Evolutionary conservation across 2,329 filamentous ascomycete species (phyloP).

Genomic region (Chaetomium sp.): DNA sequence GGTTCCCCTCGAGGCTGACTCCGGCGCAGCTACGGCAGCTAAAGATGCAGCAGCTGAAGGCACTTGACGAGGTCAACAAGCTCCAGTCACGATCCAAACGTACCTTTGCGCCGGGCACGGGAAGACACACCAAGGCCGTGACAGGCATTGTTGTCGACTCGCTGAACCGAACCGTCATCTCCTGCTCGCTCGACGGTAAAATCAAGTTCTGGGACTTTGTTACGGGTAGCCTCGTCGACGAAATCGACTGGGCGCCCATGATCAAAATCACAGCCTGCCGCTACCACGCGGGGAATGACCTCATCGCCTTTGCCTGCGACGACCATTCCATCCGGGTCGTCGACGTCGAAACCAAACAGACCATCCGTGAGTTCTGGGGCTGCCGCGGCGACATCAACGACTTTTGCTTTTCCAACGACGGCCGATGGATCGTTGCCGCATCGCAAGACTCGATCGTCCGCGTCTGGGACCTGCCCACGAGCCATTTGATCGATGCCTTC

Average conservation of each 20-base stretch:
- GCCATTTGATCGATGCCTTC: slow-evolving; percentile 92
- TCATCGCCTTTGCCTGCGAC: slow-evolving; percentile 86
- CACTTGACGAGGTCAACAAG: slow-evolving; percentile 60
- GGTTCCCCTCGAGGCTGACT: slow-evolving; percentile 79
- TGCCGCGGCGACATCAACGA: slow-evolving; percentile 74
- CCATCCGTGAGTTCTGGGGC: slow-evolving; percentile 91
- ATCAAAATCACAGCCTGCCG: slow-evolving; percentile 73
- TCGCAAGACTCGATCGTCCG: slow-evolving; percentile 79
- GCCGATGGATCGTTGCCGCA: slow-evolving; percentile 88
- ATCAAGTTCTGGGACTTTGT: slow-evolving; percentile 97
- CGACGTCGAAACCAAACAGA: slow-evolving; percentile 85
- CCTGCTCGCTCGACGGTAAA: slow-evolving; percentile 86
- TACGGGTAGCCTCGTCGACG: slow-evolving; percentile 75
- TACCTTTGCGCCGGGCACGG: slow-evolving; percentile 55
- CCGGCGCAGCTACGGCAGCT: slow-evolving; percentile 77
- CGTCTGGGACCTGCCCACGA: slow-evolving; percentile 94
- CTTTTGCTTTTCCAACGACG: slow-evolving; percentile 88
- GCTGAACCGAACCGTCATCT: slow-evolving; percentile 84
- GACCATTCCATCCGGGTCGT: slow-evolving; percentile 86
- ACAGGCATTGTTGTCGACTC: slow-evolving; percentile 87
- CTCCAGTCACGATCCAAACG: slow-evolving; percentile 51
- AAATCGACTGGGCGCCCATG: slow-evolving; percentile 83
- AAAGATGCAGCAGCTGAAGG: slow-evolving; percentile 64
- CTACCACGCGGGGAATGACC: slow-evolving; percentile 80
- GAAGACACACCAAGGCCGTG: slow-evolving; percentile 78